Base-by-base conservation (phyloP, 768 basidiomycete species). In the Psilocybe subaeruginosa region DNA sequence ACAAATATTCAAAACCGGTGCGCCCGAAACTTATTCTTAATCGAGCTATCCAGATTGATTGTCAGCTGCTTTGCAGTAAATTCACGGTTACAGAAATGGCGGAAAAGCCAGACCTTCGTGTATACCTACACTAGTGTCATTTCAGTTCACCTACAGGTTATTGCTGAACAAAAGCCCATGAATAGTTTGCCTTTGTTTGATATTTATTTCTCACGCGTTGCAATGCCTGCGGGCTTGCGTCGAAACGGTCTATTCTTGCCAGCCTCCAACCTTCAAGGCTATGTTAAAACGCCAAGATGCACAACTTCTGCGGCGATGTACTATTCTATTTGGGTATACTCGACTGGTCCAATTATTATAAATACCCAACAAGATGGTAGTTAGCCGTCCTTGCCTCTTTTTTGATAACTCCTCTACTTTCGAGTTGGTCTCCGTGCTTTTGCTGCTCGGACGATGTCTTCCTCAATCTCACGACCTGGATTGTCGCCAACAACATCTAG, bases 221-320 rank as follows among this genome's bases (percentile, higher is more conserved):
- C 23, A 39, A 27, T 29, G 46, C 31, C 29, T 39, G 46, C 56
- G 31, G 45, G 35, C 31, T 3, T 46, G 43, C 46, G 52, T 43
- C n/a, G 41, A 43, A 37, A 12, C 52, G 33, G 52, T 19, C 17
- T 50, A 35, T 23, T 54, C 17, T 54, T 54, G 33, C 30, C 23
- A 33, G 27, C 46, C 29, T 48, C 46, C 30, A 53, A 48, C 9
- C 30, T n/a, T 50, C 56, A 37, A 57, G 56, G 56, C 56, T 57
- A 57, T 57, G 56, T 57, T 57, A 23, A 14, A 57, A 57, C 56
- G 45, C 46, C 47, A 31, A 35, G 56, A 48, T 48, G 8, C n/a
- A 53, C 16, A 12, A 35, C 33, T 45, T 48, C 23, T 57, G 43
- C 56, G 47, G 56, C 56, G 8, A 57, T 57, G 56, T 37, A 31